Evolutionary conservation across 73 alveolate genomes (phyloP), one percentile per base, ranked within the genome.

Genomic region (Urostyla sp.): DNA sequence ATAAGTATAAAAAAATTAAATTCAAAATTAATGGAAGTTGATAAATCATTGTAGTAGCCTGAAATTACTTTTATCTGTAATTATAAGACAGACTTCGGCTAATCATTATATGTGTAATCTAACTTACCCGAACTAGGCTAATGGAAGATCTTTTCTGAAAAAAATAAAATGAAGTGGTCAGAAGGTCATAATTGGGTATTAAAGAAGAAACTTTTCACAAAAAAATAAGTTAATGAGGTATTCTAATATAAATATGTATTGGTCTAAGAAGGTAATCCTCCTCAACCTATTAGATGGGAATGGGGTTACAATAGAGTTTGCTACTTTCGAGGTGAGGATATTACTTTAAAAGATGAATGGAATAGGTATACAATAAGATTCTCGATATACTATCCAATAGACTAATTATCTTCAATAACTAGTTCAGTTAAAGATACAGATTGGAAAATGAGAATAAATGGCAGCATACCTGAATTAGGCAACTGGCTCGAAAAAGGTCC

Each of bases 101-200:
- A 87, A 78, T 51, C 67, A 4, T 38, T 87, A 37, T 87, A 44
- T 67, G 75, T 78, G 0, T 60, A 50, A 52, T 86, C 87, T 28
- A 43, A 57, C 18, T 48, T 46, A 23, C 52, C 67, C 13, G 37
- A 56, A 35, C 75, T 85, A 26, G 93, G 93, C 46, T 55, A 75
- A 43, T 85, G 93, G 93, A 63, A 37, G 80, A 26, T 31, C 1
- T 28, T 38, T 56, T 53, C 66, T n/a, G n/a, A n/a, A n/a, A n/a
- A n/a, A 10, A 56, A 48, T 31, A 86, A 76, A 53, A 79, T 86
- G 30, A 43, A 48, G 48, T 86, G 94, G 94, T 59, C 87, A 0
- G 87, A 85, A 35, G 90, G 90, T 15, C 94, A 90, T 60, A 72
- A 85, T 24, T 90, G 94, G 92, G 88, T 75, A 73, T 72, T 73